phyloP scores from a whole-genome alignment of 1,284 basidiomycete species.

The Porogramme epimiltina region DNA sequence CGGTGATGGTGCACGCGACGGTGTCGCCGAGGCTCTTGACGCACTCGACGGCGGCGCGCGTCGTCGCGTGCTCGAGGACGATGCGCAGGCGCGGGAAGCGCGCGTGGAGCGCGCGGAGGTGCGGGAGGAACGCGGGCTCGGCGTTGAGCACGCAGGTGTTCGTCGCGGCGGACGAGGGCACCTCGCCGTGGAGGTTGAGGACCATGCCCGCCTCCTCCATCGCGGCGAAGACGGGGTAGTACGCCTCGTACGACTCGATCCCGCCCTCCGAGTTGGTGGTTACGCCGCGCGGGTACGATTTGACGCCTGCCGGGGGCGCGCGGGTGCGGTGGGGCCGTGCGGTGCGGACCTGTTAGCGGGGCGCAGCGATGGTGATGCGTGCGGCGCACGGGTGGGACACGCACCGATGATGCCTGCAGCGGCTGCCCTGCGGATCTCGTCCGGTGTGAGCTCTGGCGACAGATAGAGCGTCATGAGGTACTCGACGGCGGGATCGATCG shows the following conservation, averaged over 20 bases:
- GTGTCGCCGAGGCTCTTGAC: constrained; percentile 85
- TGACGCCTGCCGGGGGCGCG: constrained; percentile 73
- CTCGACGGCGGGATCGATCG: constrained; percentile 78
- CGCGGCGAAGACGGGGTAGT: constrained; percentile 92
- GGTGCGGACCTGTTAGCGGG: too few relatives aligned
- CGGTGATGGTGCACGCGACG: constrained; percentile 96
- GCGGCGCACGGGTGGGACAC: constrained; percentile 20
- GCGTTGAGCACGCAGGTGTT: constrained; percentile 95
- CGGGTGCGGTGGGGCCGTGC: neutral
- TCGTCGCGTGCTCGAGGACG: constrained; percentile 99
- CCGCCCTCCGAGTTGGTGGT: constrained; percentile 98
- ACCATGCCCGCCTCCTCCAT: constrained; percentile 96
- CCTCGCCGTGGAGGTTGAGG: constrained; percentile 96
- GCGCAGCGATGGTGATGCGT: neutral
- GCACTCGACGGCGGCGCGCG: constrained; percentile 90
- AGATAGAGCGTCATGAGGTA: constrained; percentile 98
- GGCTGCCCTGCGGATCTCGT: constrained; percentile 89
- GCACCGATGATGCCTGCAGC: constrained; percentile 80
- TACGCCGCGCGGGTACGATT: constrained; percentile 96
- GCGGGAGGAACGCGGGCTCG: constrained; percentile 88
- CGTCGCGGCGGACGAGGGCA: constrained; percentile 87
- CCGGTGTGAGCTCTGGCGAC: constrained; percentile 86
- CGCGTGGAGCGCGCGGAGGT: constrained; percentile 82
- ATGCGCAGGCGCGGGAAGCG: constrained; percentile 94
- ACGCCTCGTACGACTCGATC: constrained; percentile 94